phyloP scores from a whole-genome alignment of 176 grass and related monocot species.

The Eragrostis curvula region DNA sequence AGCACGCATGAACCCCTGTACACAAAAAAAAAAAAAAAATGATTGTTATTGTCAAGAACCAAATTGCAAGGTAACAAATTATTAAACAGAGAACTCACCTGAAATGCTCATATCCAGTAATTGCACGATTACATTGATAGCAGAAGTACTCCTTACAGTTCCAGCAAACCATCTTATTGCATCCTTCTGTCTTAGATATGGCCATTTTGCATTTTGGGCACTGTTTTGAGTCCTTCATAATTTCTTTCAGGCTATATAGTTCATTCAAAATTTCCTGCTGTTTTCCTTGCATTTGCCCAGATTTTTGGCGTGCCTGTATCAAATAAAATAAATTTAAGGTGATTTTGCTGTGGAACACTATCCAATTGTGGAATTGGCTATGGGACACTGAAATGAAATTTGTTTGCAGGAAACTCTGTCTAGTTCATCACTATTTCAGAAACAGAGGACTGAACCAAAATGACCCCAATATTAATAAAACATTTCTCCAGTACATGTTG shows the following conservation, averaged over 20 bases:
- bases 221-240: constrained; percentile 72
- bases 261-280: constrained; percentile 63
- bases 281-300: constrained; percentile 46
- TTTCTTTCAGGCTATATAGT: constrained; percentile 66
- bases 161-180: constrained; percentile 78
- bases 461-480: background rate
- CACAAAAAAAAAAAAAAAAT: constrained; percentile 30
- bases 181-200: constrained; percentile 78
- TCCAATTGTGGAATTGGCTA: no score
- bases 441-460: constrained; percentile 23
- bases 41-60: constrained; percentile 35
- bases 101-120: constrained; percentile 90
- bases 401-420: no score
- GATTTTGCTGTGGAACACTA: no score
- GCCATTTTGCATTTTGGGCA: constrained; percentile 82
- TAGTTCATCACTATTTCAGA: background rate
- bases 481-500: background rate
- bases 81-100: constrained; percentile 44
- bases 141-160: constrained; percentile 74
- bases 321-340: constrained; percentile 38
- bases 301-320: constrained; percentile 54
- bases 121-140: constrained; percentile 73
- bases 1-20: constrained; percentile 62
- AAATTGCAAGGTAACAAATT: constrained; percentile 18
- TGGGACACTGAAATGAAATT: no score